Base-by-base conservation (phyloP, 257 asterid species). In the Gardenia jasminoides region DNA sequence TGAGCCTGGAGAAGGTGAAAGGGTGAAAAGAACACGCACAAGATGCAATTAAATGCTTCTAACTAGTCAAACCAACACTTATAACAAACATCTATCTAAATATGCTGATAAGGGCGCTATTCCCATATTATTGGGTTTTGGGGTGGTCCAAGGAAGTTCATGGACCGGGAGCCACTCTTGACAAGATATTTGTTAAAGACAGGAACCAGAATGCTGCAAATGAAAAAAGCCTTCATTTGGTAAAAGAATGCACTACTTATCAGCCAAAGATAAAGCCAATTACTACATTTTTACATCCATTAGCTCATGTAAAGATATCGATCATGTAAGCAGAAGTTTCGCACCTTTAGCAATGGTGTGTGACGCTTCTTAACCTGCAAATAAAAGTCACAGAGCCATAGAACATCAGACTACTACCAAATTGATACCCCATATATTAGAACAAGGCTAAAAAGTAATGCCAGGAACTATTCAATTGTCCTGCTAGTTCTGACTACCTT, bases 331-430 rank as follows among this genome's bases (percentile, higher is more conserved):
- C 48, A 78, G 74, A 76, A 81, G 76, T 70, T 64, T 46, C 91
- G 28, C 33, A 93, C 98, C 98, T 92, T 94, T 82, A 94, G 80
- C 80, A 94, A 75, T 78, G 98, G 97, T n/a, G 93, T 90, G 41
- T 91, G 91, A 77, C 77, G 94, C 85, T 84, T 91, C 89, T 90
- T 91, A 67, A 94, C 97, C 98, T 94, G 96, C 87, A 85, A 79
- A 80, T 43, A 77, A 43, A 86, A 72, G 76, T 24, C 76, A 79
- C 24, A 56, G 28, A 66, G 80, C 79, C 7, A 33, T 70, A 68
- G 76, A 54, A 24, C 28, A 31, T 26, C 33, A 33, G 28, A 68
- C 26, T 33, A 54, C 43, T 44, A 4, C 26, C 26, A 3, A 46
- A 62, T 31, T 28, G 39, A 50, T 43, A 62, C 1, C 19, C 68